Base-by-base conservation (phyloP, 2,329 filamentous ascomycete genomes). In the Trichoderma sp. region DNA sequence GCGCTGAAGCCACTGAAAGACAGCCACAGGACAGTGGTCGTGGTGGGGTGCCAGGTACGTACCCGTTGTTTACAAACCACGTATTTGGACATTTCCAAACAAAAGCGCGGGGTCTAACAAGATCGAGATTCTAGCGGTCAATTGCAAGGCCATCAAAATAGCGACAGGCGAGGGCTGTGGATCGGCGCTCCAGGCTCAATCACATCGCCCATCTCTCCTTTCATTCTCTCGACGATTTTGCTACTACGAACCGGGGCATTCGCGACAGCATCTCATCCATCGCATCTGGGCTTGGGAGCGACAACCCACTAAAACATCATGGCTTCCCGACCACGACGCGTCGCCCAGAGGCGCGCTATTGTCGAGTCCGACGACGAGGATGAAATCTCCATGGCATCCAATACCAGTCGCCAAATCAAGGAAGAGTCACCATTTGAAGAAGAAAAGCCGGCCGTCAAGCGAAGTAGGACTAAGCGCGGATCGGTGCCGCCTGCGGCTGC, bases 301-400 rank as follows among this genome's bases (percentile, higher is more conserved):
- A 59, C 59, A 76, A 62, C 72, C 71, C 65, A 63, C 76, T n/a
- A 62, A 72, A 78, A 66, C 78, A 84, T 84, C 82, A 82, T 82
- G 73, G 79, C 80, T 31, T 71, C 80, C 33, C 85, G 85, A 74
- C 81, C 84, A 72, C 80, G 85, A 80, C 84, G 84, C 81, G 83
- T 86, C 76, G 87, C 88, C 50, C 84, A 93, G 71, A 90, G 94
- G 45, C 18, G 81, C 91, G 93, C 80, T n/a, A 93, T 97, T 65
- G 86, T 95, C 76, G 95, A 97, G 78, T 95, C 92, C 9, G 94
- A 96, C 59, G 94, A 97, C 75, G 93, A 95, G 75, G 91, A 93
- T 78, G 87, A 91, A 73, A 84, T 88, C 53, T 86, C 90, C 79
- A 87, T 89, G 77, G 87, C 90, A 80, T 88, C 90, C 69, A 86